Evolutionary conservation across 1,284 basidiomycete species (phyloP).

Genomic region (Cystobasidium slooffiae): DNA sequence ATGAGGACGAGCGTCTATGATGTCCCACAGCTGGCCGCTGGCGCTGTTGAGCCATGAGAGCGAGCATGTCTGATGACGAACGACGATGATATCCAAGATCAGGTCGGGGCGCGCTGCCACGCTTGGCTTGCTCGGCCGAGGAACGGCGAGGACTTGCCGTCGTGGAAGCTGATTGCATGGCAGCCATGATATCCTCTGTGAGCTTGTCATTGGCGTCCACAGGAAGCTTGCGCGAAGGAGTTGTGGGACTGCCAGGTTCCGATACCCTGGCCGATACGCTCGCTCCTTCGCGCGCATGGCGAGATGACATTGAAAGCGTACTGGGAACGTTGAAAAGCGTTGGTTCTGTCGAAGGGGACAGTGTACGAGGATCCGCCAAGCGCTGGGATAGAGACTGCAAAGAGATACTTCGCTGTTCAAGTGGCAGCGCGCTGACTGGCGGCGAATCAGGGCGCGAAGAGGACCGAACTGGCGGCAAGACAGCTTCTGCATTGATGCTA

Average conservation of each 20-base stretch:
- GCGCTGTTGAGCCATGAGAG: conserved; percentile 8
- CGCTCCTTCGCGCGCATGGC: conserved; percentile 18
- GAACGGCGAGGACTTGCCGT: neutral
- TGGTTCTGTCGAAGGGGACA: neutral
- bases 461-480: conserved; percentile 17
- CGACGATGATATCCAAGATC: conserved; percentile 5
- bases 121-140: conserved; percentile 5
- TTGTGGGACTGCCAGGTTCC: conserved; percentile 5
- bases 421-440: neutral
- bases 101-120: neutral
- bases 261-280: conserved; percentile 4
- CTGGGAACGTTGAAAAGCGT: neutral
- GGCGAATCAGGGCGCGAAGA: conserved; percentile 23
- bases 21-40: neutral
- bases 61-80: conserved; percentile 12
- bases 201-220: neutral
- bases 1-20: conserved; percentile 26
- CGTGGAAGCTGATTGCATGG: neutral
- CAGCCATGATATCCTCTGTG: conserved; percentile 4
- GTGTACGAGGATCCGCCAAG: neutral
- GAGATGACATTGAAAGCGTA: neutral
- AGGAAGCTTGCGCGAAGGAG: neutral
- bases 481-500: neutral
- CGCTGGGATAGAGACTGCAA: neutral
- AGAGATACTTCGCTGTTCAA: conserved; percentile 5